Conservation (phyloP, 441 rosid species). For the Geranium incanum region DNA sequence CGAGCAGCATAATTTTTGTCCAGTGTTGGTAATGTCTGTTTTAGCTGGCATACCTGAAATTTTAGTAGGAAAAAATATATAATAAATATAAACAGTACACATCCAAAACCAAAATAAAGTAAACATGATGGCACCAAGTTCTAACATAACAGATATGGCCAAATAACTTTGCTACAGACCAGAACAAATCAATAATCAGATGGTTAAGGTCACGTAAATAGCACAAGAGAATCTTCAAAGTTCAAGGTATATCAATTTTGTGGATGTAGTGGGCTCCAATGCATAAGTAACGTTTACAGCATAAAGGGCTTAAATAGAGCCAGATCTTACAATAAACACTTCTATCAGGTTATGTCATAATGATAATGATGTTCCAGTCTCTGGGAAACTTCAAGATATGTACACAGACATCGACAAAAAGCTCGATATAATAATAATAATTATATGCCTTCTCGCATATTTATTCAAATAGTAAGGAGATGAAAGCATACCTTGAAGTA, state of each 20-base stretch:
- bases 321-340: background rate
- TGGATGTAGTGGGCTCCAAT: background rate
- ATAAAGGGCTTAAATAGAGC: background rate
- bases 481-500: constrained; percentile 51
- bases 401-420: no score
- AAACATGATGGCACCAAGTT: background rate
- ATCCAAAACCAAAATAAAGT: background rate
- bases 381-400: background rate
- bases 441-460: no score
- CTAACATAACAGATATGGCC: constrained; percentile 13
- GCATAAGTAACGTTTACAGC: constrained; percentile 10
- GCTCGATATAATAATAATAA: no score
- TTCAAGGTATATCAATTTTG: background rate
- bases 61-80: constrained; percentile 12
- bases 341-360: background rate
- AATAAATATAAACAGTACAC: background rate
- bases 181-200: background rate
- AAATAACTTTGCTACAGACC: background rate
- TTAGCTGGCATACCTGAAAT: constrained; percentile 53
- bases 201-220: background rate
- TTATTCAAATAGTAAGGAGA: background rate
- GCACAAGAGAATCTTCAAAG: background rate
- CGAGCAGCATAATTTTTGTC: constrained; percentile 76
- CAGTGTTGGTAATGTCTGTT: constrained; percentile 42
- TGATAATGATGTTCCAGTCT: background rate